These are phyloP conservation scores for Taxawa tesnikishii DNA, from an alignment of 2,329 filamentous ascomycete genomes.

Conservation along the genomic window DNA sequence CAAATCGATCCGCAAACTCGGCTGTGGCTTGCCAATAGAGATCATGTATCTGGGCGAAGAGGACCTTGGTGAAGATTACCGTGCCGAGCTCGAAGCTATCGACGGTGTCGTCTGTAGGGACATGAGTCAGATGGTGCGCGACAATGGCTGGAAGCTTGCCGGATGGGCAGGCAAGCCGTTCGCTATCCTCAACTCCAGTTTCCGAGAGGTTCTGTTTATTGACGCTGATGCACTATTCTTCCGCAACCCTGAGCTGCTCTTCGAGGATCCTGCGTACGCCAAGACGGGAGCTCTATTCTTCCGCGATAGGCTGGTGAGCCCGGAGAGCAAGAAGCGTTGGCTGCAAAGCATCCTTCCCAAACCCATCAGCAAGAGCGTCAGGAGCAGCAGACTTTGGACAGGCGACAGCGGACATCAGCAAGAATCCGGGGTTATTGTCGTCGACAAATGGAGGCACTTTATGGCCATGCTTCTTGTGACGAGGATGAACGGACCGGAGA, in stretches of 20 bases:
- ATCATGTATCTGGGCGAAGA: constrained; percentile 31
- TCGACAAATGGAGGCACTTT: constrained; percentile 36
- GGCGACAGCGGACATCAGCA: constrained; percentile 27
- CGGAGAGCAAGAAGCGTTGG: constrained; percentile 25
- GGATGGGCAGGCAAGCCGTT: constrained; percentile 37
- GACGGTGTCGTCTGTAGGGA: constrained; percentile 33
- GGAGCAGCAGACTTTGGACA: constrained; percentile 24
- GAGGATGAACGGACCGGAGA: constrained; percentile 32
- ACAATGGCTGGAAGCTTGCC: constrained; percentile 31
- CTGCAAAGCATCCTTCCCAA: constrained; percentile 30
- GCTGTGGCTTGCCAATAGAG: constrained; percentile 26
- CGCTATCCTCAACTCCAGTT: constrained; percentile 33
- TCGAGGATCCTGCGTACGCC: constrained; percentile 28
- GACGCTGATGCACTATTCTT: constrained; percentile 34
- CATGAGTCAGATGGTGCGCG: constrained; percentile 32
- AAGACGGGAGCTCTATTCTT: constrained; percentile 34
- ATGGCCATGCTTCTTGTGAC: constrained; percentile 29
- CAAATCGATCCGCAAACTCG: constrained; percentile 23
- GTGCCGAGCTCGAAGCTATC: constrained; percentile 28
- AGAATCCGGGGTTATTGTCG: constrained; percentile 35
- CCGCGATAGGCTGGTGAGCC: constrained; percentile 31
- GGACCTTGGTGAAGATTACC: constrained; percentile 31
- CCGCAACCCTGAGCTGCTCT: constrained; percentile 27
- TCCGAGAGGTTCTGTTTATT: constrained; percentile 35
- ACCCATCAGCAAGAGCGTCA: constrained; percentile 29